Evolutionary conservation across 768 basidiomycete genomes (phyloP).

Genomic region (Pleurotus giganteus): DNA sequence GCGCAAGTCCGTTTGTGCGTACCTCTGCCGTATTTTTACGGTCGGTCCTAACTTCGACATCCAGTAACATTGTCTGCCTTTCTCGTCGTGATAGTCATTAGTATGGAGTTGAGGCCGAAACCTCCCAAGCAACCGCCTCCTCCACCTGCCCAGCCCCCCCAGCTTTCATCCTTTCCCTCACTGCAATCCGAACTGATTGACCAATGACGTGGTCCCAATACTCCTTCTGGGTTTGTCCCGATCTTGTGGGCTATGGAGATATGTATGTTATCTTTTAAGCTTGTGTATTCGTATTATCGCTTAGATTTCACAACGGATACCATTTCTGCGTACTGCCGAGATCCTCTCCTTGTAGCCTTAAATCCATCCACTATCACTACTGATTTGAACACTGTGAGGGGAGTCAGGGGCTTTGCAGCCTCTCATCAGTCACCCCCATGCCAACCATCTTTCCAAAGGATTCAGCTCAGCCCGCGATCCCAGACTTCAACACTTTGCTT

Average conservation of each 20-base stretch:
- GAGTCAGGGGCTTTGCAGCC: background rate
- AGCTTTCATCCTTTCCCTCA: slow-evolving; percentile 24
- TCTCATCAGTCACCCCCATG: slow-evolving; percentile 17
- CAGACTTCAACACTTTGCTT: slow-evolving; percentile 56
- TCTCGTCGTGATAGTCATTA: slow-evolving; percentile 63
- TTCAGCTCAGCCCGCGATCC: slow-evolving; percentile 42
- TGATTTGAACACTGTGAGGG: background rate
- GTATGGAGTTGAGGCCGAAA: slow-evolving; percentile 64
- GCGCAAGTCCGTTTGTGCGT: slow-evolving; percentile 76
- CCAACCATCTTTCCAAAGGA: slow-evolving; percentile 30
- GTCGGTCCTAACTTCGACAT: slow-evolving; percentile 4
- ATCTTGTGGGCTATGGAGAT: no score
- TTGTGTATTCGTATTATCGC: no score
- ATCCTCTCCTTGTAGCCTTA: no score
- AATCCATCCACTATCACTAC: no score
- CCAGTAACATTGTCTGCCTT: slow-evolving; percentile 65
- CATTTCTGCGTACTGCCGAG: no score
- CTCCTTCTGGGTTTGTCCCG: no score
- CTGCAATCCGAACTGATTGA: slow-evolving; percentile 24
- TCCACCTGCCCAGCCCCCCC: slow-evolving; percentile 22
- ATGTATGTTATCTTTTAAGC: no score
- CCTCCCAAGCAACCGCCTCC: slow-evolving; percentile 23
- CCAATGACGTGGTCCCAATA: slow-evolving; percentile 3
- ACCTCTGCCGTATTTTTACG: background rate
- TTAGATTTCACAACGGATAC: no score